phyloP scores from a whole-genome alignment of 2,329 filamentous ascomycete genomes.

The Xylariaceae sp. region DNA sequence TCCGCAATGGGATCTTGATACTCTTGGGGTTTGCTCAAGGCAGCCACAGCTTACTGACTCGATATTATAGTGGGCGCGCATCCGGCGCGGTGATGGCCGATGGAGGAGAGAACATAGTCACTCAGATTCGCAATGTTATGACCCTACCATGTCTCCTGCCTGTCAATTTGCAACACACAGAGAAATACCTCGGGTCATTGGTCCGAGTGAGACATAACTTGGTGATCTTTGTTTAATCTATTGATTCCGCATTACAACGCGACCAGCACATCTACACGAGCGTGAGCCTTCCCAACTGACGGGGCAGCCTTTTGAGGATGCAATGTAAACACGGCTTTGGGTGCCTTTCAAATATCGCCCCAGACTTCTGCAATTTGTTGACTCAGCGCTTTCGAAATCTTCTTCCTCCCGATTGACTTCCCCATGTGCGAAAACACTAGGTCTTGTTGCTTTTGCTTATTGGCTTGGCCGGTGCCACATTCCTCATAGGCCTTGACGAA shows the following conservation, averaged over 20 bases:
- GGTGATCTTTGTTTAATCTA: not conserved
- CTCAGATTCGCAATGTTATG: not conserved
- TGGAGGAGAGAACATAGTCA: not conserved
- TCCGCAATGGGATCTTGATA: not conserved
- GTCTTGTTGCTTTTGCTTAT: slow-evolving; percentile 52
- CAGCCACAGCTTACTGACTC: slow-evolving; percentile 3
- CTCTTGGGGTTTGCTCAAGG: slow-evolving; percentile 11
- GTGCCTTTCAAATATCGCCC: slow-evolving; percentile 40
- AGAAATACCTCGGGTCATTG: not conserved
- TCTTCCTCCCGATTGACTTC: slow-evolving; percentile 60
- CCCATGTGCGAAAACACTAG: slow-evolving; percentile 55
- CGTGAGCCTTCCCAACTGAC: not conserved
- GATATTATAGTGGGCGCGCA: slow-evolving; percentile 15
- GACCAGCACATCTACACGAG: not conserved
- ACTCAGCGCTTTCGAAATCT: slow-evolving; percentile 60
- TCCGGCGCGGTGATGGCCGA: not conserved
- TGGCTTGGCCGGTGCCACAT: slow-evolving; percentile 44
- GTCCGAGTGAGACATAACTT: not conserved
- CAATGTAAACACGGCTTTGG: not conserved
- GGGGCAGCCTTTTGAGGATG: not conserved
- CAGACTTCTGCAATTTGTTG: slow-evolving; percentile 67
- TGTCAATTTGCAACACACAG: not conserved
- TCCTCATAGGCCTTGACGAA: slow-evolving; percentile 64
- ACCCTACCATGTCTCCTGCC: not conserved
- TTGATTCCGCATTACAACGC: not conserved